A percentile compares a stretch with the other conserved stretches of the same genome.
Conservation (phyloP, 331 rosid species). For the Malus hybrid region DNA sequence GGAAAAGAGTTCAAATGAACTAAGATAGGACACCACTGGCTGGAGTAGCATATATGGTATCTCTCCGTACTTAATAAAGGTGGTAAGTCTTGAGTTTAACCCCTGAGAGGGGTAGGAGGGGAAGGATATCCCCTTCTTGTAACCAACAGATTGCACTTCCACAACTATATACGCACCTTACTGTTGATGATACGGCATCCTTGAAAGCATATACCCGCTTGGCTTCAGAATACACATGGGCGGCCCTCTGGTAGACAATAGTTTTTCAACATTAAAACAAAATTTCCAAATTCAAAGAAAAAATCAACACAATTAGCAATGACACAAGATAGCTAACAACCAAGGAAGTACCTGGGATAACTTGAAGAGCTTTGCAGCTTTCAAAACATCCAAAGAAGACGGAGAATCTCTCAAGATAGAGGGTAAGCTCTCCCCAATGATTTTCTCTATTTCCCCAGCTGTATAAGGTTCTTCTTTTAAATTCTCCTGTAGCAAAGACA, state of each 20-base stretch:
- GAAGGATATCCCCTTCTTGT: neutral
- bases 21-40: neutral
- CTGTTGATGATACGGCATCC: slow-evolving; percentile 70
- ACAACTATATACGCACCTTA: slow-evolving; percentile 34
- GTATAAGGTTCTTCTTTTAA: slow-evolving; percentile 94
- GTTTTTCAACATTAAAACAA: slow-evolving; percentile 13
- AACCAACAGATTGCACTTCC: neutral
- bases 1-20: neutral
- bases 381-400: slow-evolving; percentile 69
- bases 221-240: slow-evolving; percentile 97
- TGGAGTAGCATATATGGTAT: neutral
- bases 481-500: slow-evolving; percentile 41
- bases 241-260: slow-evolving; percentile 59
- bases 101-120: neutral
- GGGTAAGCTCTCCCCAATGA: slow-evolving; percentile 48
- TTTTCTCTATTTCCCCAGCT: slow-evolving; percentile 59
- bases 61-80: neutral
- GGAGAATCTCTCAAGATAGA: slow-evolving; percentile 53
- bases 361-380: slow-evolving; percentile 75
- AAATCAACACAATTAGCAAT: neutral
- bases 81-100: neutral
- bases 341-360: slow-evolving; percentile 55
- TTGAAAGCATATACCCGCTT: slow-evolving; percentile 82
- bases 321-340: neutral
- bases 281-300: neutral